These are phyloP conservation scores for Lactifluus hygrophoroides DNA, from an alignment of 768 basidiomycete species.

Conservation along the genomic window DNA sequence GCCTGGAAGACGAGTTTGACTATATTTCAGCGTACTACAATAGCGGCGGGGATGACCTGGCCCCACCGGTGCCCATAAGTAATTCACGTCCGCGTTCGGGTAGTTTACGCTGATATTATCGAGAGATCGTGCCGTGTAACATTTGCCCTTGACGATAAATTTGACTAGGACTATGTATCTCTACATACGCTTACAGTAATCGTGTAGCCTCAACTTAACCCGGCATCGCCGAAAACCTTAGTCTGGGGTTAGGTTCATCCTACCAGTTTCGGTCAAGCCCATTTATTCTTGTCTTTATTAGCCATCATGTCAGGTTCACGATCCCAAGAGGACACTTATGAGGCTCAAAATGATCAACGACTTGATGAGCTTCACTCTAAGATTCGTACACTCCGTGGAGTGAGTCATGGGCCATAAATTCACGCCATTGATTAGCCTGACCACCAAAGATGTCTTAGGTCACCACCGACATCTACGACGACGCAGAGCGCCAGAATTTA, in stretches of 20 bases:
- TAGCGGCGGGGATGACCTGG: slow-evolving; percentile 1
- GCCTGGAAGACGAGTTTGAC: slow-evolving; percentile 43
- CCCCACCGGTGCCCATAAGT: neutral
- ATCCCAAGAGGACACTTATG: slow-evolving; percentile 61
- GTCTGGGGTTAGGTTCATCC: no score
- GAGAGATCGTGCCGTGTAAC: neutral
- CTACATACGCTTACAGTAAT: neutral
- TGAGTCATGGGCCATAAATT: slow-evolving; percentile 27
- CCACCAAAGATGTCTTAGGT: slow-evolving; percentile 36
- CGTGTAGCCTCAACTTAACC: slow-evolving; percentile 5
- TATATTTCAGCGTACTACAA: slow-evolving; percentile 47
- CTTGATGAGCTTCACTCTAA: slow-evolving; percentile 82
- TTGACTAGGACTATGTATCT: neutral
- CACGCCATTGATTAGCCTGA: neutral
- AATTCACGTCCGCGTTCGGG: neutral
- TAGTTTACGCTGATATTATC: slow-evolving; percentile 8
- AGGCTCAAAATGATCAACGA: slow-evolving; percentile 76
- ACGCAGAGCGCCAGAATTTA: slow-evolving; percentile 75
- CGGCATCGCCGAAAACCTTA: no score
- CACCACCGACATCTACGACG: slow-evolving; percentile 81
- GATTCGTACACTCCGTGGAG: slow-evolving; percentile 72
- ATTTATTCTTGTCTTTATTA: no score
- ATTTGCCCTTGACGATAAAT: neutral
- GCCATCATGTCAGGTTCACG: slow-evolving; percentile 19
- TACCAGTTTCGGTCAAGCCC: neutral